Base-by-base conservation (phyloP, 2,329 filamentous ascomycete genomes). In the Cordyceps farinosa region DNA sequence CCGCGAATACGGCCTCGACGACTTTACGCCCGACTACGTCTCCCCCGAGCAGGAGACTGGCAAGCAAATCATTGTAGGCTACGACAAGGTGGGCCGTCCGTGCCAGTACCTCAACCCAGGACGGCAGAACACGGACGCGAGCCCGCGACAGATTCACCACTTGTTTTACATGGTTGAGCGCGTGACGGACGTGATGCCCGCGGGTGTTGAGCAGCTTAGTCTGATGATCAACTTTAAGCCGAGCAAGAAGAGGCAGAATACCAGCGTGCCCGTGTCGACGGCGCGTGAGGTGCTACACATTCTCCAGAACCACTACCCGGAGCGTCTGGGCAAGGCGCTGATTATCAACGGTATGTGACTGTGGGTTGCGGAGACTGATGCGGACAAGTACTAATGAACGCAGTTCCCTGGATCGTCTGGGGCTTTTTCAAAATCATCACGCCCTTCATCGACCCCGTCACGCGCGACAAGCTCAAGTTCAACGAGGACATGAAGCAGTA, bases 391-490 rank as follows among this genome's bases (percentile, higher is more conserved):
- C 29, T 30, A 27, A 27, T n/a, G 9, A 2, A n/a, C 0, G 13
- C 67, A 94, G 91, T 97, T 55, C 94, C 94, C 0, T 97, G 91
- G 87, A 84, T 96, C 67, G 91, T 98, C 65, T 89, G 86, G 76
- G 90, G 90, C 57, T 99, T 99, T 83, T 96, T 98, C 84, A 97
- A 96, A 78, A 80, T 97, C 70, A 93, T 99, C 77, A 92, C 87
- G 5, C 92, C 94, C 45, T 97, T 99, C 78, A 97, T 99, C 78
- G 95, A 99, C 76, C 95, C 95, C 8, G 80, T 93, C 70, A 99
- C 95, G 10, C 87, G 90, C 64, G 88, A 95, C 72, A 99, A 99
- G 82, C 88, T 99, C 79, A 96, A 95, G 80, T 97, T 97, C 83
- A 97, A 98, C 80, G 92, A 97, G 75, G 90, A 96, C 73, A 88